phyloP scores from a whole-genome alignment of 2,329 filamentous ascomycete species.

The Ambrosiella beaveri region DNA sequence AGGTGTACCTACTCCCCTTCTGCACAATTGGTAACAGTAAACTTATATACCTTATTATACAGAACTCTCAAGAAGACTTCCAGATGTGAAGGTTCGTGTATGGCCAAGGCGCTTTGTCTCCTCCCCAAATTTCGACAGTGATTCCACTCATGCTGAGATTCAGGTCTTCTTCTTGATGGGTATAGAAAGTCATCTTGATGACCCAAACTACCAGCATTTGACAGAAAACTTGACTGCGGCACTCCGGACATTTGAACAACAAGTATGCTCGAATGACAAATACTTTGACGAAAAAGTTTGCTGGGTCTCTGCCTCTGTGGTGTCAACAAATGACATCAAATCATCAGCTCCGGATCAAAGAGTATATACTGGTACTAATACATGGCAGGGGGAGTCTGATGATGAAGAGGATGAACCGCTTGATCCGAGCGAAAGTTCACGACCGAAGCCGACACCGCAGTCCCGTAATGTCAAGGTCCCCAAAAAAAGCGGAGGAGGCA shows the following conservation, averaged over 20 bases:
- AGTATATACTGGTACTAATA: conserved; percentile 32
- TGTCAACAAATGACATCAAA: conserved; percentile 23
- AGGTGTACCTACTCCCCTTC: conserved; percentile 8
- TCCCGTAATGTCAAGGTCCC: conserved; percentile 13
- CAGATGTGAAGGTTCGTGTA: not conserved
- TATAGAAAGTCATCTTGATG: not conserved
- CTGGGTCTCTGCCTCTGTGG: conserved; percentile 30
- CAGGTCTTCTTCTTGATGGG: conserved; percentile 1
- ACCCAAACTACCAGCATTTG: not conserved
- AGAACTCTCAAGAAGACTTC: not conserved
- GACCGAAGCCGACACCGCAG: not conserved
- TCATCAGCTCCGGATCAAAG: conserved; percentile 28
- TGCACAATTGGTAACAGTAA: not conserved
- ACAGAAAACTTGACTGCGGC: conserved; percentile 17
- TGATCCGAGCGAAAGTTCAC: conserved; percentile 4
- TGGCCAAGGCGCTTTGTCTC: not conserved
- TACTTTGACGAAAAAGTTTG: conserved; percentile 32
- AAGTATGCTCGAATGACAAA: conserved; percentile 27
- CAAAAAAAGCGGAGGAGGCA: conserved; percentile 22
- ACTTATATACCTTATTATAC: no score
- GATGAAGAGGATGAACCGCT: conserved; percentile 20
- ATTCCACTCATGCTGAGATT: not conserved
- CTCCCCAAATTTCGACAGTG: not conserved
- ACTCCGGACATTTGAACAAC: conserved; percentile 31
- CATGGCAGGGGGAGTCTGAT: conserved; percentile 24